Evolutionary conservation across 2,329 filamentous ascomycete genomes (phyloP).

Genomic region (Sclerotiophoma versabilis): DNA sequence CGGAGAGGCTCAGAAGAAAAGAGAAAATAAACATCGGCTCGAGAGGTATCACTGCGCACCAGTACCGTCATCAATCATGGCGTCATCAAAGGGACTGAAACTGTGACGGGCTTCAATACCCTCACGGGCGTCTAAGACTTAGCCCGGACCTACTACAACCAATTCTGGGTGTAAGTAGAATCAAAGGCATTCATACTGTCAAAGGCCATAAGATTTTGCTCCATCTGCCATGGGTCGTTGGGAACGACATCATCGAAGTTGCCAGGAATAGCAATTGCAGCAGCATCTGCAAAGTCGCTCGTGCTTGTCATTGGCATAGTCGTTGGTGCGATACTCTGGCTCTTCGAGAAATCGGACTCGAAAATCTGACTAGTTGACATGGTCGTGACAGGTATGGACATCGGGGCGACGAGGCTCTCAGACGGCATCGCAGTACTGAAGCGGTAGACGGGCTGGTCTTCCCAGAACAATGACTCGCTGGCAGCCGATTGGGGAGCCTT

Average conservation of each 20-base stretch:
- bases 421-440: constrained; percentile 33
- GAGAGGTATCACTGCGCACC: constrained; percentile 34
- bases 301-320: constrained; percentile 33
- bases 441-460: constrained; percentile 47
- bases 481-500: constrained; percentile 40
- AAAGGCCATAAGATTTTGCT: constrained; percentile 36
- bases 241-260: constrained; percentile 38
- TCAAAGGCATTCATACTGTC: constrained; percentile 35
- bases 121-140: constrained; percentile 43
- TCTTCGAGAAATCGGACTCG: constrained; percentile 42
- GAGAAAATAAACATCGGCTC: constrained; percentile 31
- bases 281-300: constrained; percentile 36
- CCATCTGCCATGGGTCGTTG: constrained; percentile 42
- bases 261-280: constrained; percentile 44
- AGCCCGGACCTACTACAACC: constrained; percentile 37
- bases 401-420: constrained; percentile 32
- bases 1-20: constrained; percentile 23
- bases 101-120: constrained; percentile 17
- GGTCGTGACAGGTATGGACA: constrained; percentile 33
- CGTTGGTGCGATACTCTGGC: constrained; percentile 28
- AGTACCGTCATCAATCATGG: constrained; percentile 50
- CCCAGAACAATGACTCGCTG: constrained; percentile 47
- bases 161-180: constrained; percentile 36
- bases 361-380: constrained; percentile 34
- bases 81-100: constrained; percentile 37